phyloP scores from a whole-genome alignment of 257 asterid genomes.

The Orobanche coerulescens region DNA sequence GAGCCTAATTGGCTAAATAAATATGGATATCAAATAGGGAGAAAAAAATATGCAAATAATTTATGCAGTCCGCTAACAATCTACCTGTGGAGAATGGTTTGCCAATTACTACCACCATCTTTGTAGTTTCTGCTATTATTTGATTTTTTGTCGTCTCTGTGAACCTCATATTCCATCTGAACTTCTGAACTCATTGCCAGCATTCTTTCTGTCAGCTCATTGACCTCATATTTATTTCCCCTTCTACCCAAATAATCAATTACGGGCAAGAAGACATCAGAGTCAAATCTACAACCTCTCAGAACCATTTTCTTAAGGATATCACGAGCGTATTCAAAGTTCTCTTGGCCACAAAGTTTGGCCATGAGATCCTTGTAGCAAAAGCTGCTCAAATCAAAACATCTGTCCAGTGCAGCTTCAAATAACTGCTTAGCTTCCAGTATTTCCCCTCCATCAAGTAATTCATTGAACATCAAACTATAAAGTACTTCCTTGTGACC shows the following conservation, averaged over 20 bases:
- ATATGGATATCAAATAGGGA: not conserved
- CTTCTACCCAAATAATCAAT: constrained; percentile 50
- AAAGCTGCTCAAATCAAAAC: constrained; percentile 46
- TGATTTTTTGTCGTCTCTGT: constrained; percentile 22
- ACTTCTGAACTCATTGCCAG: constrained; percentile 48
- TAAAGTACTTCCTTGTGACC: constrained; percentile 64
- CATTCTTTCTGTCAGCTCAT: constrained; percentile 66
- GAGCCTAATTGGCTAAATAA: constrained; percentile 3
- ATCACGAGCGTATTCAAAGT: constrained; percentile 41
- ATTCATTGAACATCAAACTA: constrained; percentile 56
- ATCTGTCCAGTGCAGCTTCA: constrained; percentile 58
- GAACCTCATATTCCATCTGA: constrained; percentile 35
- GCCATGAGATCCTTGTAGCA: constrained; percentile 52
- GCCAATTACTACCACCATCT: constrained; percentile 48
- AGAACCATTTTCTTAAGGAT: constrained; percentile 55
- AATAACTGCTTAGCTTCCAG: constrained; percentile 58
- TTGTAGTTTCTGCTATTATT: constrained; percentile 28
- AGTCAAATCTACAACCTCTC: constrained; percentile 60
- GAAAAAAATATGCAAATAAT: not conserved
- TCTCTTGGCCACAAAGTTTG: constrained; percentile 45
- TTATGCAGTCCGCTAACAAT: not conserved
- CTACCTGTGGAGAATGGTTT: constrained; percentile 62
- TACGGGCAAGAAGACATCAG: constrained; percentile 75
- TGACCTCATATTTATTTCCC: constrained; percentile 61
- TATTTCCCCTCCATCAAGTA: constrained; percentile 65